Conservation (phyloP, 2,329 filamentous ascomycete species). For the Ophiostoma montium region DNA sequence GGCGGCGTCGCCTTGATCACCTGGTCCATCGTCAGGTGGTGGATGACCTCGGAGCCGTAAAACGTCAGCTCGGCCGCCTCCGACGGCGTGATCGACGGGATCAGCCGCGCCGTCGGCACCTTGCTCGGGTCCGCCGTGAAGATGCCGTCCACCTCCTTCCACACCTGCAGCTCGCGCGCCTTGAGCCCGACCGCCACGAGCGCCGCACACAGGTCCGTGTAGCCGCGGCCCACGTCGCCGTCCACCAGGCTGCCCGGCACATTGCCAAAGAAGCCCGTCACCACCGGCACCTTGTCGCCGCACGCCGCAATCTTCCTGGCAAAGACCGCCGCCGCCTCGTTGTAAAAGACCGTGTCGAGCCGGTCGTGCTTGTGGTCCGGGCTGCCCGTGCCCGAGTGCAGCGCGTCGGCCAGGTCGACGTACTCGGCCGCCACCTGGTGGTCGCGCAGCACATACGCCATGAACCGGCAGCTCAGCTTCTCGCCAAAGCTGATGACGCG, state of each 20-base stretch:
- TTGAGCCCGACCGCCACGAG: slow-evolving; percentile 78
- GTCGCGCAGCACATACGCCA: slow-evolving; percentile 73
- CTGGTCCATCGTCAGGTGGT: slow-evolving; percentile 98
- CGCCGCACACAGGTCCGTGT: slow-evolving; percentile 91
- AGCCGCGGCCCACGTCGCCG: slow-evolving; percentile 79
- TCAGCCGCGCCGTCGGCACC: slow-evolving; percentile 82
- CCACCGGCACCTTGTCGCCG: slow-evolving; percentile 48
- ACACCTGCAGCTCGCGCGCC: slow-evolving; percentile 84
- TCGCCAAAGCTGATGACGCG: slow-evolving; percentile 91
- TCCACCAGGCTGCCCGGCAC: slow-evolving; percentile 57
- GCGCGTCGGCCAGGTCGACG: slow-evolving; percentile 59
- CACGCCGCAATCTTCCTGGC: slow-evolving; percentile 51
- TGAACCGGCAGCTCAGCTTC: slow-evolving; percentile 86
- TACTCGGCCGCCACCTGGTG: slow-evolving; percentile 73
- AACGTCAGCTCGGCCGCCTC: slow-evolving; percentile 94
- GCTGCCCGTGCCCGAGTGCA: slow-evolving; percentile 7
- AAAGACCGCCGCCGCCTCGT: slow-evolving; percentile 45
- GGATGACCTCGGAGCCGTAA: slow-evolving; percentile 91
- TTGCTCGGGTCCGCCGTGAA: slow-evolving; percentile 60
- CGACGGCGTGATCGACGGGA: slow-evolving; percentile 77
- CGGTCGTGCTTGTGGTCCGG: slow-evolving; percentile 25
- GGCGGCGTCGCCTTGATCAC: slow-evolving; percentile 65
- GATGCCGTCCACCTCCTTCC: slow-evolving; percentile 82
- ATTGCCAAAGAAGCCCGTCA: slow-evolving; percentile 90
- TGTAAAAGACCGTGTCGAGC: slow-evolving; percentile 57